Percentiles rank a stretch among this genome's conserved stretches.
phyloP scores from a whole-genome alignment of 306 rosid genomes.

The Chamaecrista fasciculata region DNA sequence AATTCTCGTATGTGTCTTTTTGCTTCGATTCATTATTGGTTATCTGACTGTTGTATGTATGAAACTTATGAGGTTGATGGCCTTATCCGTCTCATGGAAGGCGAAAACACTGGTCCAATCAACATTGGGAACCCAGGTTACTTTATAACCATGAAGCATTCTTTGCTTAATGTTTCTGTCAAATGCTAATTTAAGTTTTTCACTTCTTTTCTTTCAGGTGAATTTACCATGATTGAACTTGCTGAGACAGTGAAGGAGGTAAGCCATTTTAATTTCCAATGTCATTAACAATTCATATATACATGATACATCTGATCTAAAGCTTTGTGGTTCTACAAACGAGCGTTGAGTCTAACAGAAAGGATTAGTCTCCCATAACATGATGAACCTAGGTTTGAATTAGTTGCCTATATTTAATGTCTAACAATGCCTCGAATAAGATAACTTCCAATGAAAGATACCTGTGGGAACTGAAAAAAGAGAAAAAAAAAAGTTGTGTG shows the following conservation, averaged over 20 bases:
- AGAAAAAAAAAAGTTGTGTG: no score
- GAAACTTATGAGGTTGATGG: constrained; percentile 49
- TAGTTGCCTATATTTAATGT: no score
- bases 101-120: constrained; percentile 56
- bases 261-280: background rate
- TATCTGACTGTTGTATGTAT: background rate
- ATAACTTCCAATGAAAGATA: no score
- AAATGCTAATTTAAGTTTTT: background rate
- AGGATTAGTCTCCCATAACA: no score
- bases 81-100: constrained; percentile 58
- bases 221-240: constrained; percentile 70
- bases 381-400: no score
- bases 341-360: no score
- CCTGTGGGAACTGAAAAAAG: no score
- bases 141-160: background rate
- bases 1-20: background rate
- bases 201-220: constrained; percentile 41
- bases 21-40: background rate
- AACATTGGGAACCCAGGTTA: constrained; percentile 61
- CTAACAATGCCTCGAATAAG: no score
- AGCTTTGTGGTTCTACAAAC: no score
- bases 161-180: background rate
- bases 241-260: constrained; percentile 79
- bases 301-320: background rate
- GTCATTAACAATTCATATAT: background rate